Conservation (phyloP, 371 early-diverging fungal species). For the Lichtheimia ornata region DNA sequence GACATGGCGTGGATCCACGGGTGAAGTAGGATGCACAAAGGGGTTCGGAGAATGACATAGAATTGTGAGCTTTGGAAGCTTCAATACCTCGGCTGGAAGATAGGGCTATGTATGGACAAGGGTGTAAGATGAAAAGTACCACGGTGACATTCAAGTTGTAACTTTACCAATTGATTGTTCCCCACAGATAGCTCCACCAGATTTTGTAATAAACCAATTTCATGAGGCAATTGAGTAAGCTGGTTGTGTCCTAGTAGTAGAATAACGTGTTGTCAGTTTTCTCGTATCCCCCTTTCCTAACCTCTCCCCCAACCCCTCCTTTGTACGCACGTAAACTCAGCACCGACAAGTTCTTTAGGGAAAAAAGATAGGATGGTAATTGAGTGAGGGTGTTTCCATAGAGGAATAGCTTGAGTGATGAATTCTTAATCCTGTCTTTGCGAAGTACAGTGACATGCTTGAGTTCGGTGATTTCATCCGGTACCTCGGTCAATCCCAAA, state of each 20-base stretch:
- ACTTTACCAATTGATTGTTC: conserved; percentile 52
- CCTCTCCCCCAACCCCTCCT: background rate
- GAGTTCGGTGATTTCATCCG: conserved; percentile 54
- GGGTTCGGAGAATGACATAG: conserved; percentile 44
- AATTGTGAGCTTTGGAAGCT: conserved; percentile 23
- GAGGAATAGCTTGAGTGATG: conserved; percentile 53
- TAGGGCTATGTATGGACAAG: conserved; percentile 22
- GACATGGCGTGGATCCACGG: conserved; percentile 3
- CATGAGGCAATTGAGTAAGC: conserved; percentile 48
- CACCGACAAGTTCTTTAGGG: conserved; percentile 53
- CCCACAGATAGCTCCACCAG: conserved; percentile 61
- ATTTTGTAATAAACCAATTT: conserved; percentile 58
- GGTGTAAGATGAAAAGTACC: background rate
- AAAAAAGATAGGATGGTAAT: conserved; percentile 46
- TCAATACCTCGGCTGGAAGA: conserved; percentile 38
- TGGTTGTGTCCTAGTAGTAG: conserved; percentile 47
- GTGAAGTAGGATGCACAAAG: conserved; percentile 12
- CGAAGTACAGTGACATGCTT: conserved; percentile 51
- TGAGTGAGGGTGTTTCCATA: conserved; percentile 43
- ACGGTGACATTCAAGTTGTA: conserved; percentile 7
- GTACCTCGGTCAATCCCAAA: conserved; percentile 50
- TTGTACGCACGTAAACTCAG: conserved; percentile 50
- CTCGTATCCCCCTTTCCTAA: too few species aligned
- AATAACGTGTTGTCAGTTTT: background rate
- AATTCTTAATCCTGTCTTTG: conserved; percentile 44